phyloP scores from a whole-genome alignment of 371 early-diverging fungal species.

The Rhizopus stolonifer region DNA sequence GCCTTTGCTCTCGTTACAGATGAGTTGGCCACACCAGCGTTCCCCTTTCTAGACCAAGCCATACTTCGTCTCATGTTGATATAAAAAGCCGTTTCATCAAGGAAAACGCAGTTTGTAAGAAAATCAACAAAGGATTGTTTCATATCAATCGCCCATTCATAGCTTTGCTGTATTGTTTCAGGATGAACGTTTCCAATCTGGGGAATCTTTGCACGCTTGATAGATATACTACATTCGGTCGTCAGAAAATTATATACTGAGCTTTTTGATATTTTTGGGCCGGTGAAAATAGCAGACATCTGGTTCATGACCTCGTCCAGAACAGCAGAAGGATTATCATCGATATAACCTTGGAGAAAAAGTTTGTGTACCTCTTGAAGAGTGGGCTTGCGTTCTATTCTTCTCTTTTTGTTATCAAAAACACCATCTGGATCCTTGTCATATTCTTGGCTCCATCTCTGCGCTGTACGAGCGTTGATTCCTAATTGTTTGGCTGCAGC shows the following conservation, averaged over 20 bases:
- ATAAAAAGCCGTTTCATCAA: conserved; percentile 10
- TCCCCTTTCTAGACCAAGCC: conserved; percentile 4
- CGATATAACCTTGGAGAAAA: background rate
- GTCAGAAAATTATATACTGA: conserved; percentile 4
- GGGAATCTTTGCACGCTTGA: background rate
- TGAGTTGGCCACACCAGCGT: background rate
- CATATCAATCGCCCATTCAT: background rate
- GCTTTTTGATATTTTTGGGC: background rate
- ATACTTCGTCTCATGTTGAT: conserved; percentile 7
- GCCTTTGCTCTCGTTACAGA: conserved; percentile 1
- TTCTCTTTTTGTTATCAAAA: background rate
- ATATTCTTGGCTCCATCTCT: conserved; percentile 5
- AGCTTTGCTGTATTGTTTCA: background rate
- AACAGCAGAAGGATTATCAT: background rate
- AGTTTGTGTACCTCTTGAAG: background rate
- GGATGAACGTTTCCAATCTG: background rate
- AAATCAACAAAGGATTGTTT: conserved; percentile 4
- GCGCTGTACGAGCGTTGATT: conserved; percentile 1
- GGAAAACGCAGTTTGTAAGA: conserved; percentile 6
- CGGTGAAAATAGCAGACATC: background rate
- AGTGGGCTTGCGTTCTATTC: background rate
- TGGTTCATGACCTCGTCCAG: background rate
- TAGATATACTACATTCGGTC: background rate
- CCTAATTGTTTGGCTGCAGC: conserved; percentile 9
- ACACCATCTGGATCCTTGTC: conserved; percentile 3